Evolutionary conservation across 257 asterid genomes (phyloP), one percentile per base, ranked within the genome.

Genomic region (Verbena officinalis): DNA sequence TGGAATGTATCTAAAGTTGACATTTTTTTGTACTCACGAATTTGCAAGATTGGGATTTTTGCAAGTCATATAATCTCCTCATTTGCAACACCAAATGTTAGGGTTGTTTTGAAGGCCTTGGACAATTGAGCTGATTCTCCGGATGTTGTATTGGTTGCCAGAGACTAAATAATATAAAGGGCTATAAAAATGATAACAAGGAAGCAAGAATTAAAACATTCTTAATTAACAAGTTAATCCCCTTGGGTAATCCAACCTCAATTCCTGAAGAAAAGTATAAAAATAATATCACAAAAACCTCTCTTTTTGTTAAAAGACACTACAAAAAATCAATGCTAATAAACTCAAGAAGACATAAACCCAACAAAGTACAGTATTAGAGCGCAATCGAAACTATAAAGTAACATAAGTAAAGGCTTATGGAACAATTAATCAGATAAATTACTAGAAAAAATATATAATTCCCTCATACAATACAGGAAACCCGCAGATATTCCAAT

Each of bases 401-500:
- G 4, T 27, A 27, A 27, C 33, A 27, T n/a, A n/a, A n/a, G n/a
- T n/a, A n/a, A n/a, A 27, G 33, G 5, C 10, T 15, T 24, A 17
- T 24, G 9, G n/a, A 65, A 30, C 23, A 55, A 19, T 27, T 9
- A 59, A 59, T 23, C 55, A 20, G 51, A 19, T 14, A 27, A 39
- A 33, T 5, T 22, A 65, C 7, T 11, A n/a, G 11, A 50, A 11
- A 9, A 57, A 48, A 64, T 17, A 38, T 4, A 57, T 1, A 15
- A 19, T 51, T 22, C 16, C 21, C 42, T 2, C 60, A 7, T 15
- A 52, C 19, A 3, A 53, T 4, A 24, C 15, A 34, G n/a, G 31
- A 39, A 60, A 17, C 58, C 69, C 64, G 17, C 21, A 34, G 15
- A 5, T 12, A 40, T 17, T 13, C 57, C 55, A 55, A 56, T 44